These are phyloP conservation scores for Thielaviopsis ethacetica DNA, from an alignment of 2,329 filamentous ascomycete genomes.

Conservation along the genomic window DNA sequence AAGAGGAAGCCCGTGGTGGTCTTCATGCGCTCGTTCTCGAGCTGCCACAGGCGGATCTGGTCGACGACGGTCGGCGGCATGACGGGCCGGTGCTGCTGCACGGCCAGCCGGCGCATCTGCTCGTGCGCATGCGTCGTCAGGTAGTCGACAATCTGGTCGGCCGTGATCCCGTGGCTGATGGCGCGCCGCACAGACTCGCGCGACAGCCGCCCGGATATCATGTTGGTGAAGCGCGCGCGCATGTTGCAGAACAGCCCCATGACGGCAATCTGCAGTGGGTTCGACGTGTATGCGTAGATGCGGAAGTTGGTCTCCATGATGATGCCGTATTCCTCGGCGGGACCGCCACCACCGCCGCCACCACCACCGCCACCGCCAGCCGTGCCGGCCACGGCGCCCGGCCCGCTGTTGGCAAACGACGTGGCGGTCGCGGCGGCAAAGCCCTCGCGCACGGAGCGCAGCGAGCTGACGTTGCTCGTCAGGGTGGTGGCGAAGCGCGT, in stretches of 20 bases:
- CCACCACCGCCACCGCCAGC: too few species aligned
- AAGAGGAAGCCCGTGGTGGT: constrained; percentile 73
- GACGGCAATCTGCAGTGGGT: constrained; percentile 85
- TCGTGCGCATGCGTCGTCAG: constrained; percentile 86
- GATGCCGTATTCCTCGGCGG: constrained; percentile 50
- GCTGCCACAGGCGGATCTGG: constrained; percentile 93
- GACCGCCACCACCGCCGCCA: constrained; percentile 24
- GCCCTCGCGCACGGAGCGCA: constrained; percentile 53
- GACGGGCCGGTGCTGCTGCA: constrained; percentile 45
- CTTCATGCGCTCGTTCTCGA: constrained; percentile 89
- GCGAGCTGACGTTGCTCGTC: constrained; percentile 59
- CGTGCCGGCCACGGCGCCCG: constrained; percentile 22
- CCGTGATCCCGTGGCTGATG: constrained; percentile 79
- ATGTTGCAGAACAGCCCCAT: constrained; percentile 79
- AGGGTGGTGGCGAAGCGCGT: constrained; percentile 89
- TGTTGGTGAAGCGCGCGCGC: constrained; percentile 80
- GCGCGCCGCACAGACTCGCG: constrained; percentile 77
- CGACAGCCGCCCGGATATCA: constrained; percentile 82
- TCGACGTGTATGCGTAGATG: constrained; percentile 90
- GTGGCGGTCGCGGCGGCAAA: constrained; percentile 44
- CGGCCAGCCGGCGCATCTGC: constrained; percentile 61
- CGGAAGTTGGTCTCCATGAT: constrained; percentile 98
- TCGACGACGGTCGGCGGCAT: constrained; percentile 92
- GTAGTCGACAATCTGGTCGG: constrained; percentile 89
- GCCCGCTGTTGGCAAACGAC: constrained; percentile 22